phyloP scores from a whole-genome alignment of 768 basidiomycete genomes.

The Astraeus odoratus region DNA sequence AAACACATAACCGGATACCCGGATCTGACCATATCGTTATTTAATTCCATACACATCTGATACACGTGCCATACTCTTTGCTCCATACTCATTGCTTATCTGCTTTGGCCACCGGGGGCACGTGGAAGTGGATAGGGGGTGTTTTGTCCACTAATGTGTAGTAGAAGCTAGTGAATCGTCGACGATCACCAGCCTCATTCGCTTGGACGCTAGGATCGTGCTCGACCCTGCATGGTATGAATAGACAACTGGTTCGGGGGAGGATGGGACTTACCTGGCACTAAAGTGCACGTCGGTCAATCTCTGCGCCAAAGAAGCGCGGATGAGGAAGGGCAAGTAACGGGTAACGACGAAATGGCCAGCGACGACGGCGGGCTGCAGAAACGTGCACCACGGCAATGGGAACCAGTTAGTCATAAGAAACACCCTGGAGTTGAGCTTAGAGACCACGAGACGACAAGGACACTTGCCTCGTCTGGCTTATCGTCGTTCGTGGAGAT shows the following conservation, averaged over 20 bases:
- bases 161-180: slow-evolving; percentile 30
- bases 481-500: slow-evolving; percentile 23
- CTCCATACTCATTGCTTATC: neutral
- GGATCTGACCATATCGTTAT: no score
- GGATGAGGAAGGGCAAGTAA: slow-evolving; percentile 33
- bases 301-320: slow-evolving; percentile 32
- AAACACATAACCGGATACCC: no score
- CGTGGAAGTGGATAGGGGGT: slow-evolving; percentile 27
- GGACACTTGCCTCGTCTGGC: slow-evolving; percentile 14
- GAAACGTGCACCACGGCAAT: neutral
- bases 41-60: no score
- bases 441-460: no score
- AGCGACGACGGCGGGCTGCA: slow-evolving; percentile 31
- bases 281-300: slow-evolving; percentile 31
- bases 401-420: no score
- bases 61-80: neutral
- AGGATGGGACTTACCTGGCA: slow-evolving; percentile 28
- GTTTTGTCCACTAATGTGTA: slow-evolving; percentile 25
- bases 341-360: slow-evolving; percentile 35
- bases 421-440: no score
- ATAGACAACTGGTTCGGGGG: neutral
- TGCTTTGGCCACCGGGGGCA: slow-evolving; percentile 8
- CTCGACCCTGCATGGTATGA: no score
- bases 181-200: slow-evolving; percentile 13
- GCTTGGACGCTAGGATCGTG: slow-evolving; percentile 9